These are phyloP conservation scores for Yamadazyma phyllophila DNA, from an alignment of 805 yeast genomes.

Conservation along the genomic window DNA sequence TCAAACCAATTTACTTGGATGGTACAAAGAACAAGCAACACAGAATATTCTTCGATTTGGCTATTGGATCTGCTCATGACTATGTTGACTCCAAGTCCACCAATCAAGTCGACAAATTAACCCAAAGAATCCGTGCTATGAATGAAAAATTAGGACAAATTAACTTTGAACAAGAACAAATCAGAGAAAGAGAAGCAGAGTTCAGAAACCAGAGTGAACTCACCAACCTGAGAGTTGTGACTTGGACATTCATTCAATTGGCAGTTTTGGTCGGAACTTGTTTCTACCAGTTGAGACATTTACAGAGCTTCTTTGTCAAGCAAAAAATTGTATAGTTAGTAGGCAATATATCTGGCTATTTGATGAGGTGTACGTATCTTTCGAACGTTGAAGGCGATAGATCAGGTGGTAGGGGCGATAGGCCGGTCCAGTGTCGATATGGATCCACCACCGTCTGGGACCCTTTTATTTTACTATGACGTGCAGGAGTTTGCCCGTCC, in stretches of 20 bases:
- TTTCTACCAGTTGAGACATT: conserved; percentile 70
- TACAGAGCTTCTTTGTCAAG: conserved; percentile 80
- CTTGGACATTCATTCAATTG: conserved; percentile 74
- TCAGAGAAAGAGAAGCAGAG: conserved; percentile 72
- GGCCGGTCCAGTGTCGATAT: too few relatives aligned
- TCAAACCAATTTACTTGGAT: conserved; percentile 59
- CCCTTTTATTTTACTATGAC: too few relatives aligned
- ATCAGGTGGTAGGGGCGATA: too few relatives aligned
- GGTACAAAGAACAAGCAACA: conserved; percentile 56
- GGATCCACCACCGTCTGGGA: too few relatives aligned
- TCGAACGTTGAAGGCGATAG: too few relatives aligned
- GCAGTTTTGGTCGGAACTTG: conserved; percentile 67
- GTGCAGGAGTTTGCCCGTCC: too few relatives aligned
- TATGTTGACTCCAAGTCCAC: conserved; percentile 62
- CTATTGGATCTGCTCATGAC: conserved; percentile 59
- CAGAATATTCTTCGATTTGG: conserved; percentile 72
- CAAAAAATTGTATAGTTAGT: conserved; percentile 61
- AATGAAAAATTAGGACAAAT: conserved; percentile 40
- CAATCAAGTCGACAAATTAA: conserved; percentile 46
- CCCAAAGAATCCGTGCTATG: conserved; percentile 35
- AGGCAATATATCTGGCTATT: neutral
- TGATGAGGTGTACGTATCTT: neutral
- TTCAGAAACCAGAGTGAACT: conserved; percentile 78
- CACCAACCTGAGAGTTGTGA: conserved; percentile 69
- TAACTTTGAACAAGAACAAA: conserved; percentile 44